Base-by-base conservation (phyloP, 1,139 yeast species). In the Pneumocystis wakefieldiae region DNA sequence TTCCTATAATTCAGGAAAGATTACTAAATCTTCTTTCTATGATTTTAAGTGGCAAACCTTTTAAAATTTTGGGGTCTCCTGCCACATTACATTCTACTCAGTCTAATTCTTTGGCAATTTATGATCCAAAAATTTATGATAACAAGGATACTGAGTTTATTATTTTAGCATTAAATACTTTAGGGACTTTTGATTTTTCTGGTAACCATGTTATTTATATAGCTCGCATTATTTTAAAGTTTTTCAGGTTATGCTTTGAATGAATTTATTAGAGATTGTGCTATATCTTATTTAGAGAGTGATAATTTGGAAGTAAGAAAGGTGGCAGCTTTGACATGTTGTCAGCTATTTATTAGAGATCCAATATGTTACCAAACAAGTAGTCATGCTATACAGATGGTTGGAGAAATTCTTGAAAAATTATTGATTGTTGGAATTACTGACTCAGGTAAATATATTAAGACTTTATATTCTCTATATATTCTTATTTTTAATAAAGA, bases 11-110 rank as follows among this genome's bases (percentile, higher is more conserved):
- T 32, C 85, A 87, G 69, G 85, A 83, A 63, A 82, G 87, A 66
- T 75, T 90, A 29, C 77, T 92, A 62, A 86, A 87, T 68, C 77
- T 86, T n/a, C 77, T 89, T 42, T 85, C 94, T 68, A 77, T 80
- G 65, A 87, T 87, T n/a, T 76, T 90, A 59, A 85, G 95, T 1
- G 97, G 97, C 1, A 84, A 84, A 66, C 82, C 83, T 15, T 91
- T 87, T 72, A 83, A 81, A 64, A 88, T 88, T 24, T 97, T 97
- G 0, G 97, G 97, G 0, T 83, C 95, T 10, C 97, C 97, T 1
- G 83, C 81, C 67, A 82, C 84, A n/a, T 66, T 71, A 24, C 78
- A 79, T 58, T 78, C 78, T 66, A 84, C 83, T 67, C 55, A 57
- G 12, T 79, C 83, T 15, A 77, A 82, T 38, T 96, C 97, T 0